These are phyloP conservation scores for Aureobasidium sp. DNA, from an alignment of 2,329 filamentous ascomycete species.

Conservation along the genomic window DNA sequence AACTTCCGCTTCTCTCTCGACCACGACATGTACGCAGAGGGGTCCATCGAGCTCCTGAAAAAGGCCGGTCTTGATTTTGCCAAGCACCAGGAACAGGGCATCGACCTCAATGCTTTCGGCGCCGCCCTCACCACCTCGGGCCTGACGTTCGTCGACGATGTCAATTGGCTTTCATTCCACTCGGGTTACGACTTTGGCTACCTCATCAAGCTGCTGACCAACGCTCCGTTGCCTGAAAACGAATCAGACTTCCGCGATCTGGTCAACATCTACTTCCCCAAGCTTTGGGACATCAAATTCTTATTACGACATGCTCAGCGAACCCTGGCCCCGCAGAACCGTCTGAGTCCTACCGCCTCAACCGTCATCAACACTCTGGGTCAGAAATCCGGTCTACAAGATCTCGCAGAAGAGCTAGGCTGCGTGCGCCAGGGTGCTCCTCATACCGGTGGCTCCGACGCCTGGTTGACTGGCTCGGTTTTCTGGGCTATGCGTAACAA, in stretches of 20 bases:
- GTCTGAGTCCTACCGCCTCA: conserved; percentile 52
- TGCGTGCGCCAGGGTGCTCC: conserved; percentile 79
- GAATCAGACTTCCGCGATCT: conserved; percentile 82
- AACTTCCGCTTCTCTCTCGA: conserved; percentile 96
- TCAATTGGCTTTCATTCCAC: conserved; percentile 96
- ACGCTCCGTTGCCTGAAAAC: conserved; percentile 73
- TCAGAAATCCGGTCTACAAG: conserved; percentile 83
- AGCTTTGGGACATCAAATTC: conserved; percentile 92
- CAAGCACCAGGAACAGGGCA: conserved; percentile 75
- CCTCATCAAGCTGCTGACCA: conserved; percentile 84
- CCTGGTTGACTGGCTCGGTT: conserved; percentile 82
- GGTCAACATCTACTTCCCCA: conserved; percentile 88
- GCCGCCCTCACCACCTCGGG: conserved; percentile 85
- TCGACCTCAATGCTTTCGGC: conserved; percentile 83
- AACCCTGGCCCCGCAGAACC: conserved; percentile 27
- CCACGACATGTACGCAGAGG: conserved; percentile 95
- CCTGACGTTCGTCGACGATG: conserved; percentile 75
- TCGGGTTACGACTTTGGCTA: conserved; percentile 98
- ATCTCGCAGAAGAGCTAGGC: conserved; percentile 86
- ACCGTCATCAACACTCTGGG: conserved; percentile 79
- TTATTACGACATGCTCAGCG: conserved; percentile 79
- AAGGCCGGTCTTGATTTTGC: conserved; percentile 89
- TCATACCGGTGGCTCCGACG: conserved; percentile 90
- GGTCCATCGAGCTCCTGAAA: conserved; percentile 83
- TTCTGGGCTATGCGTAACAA: conserved; percentile 89